These are phyloP conservation scores for Neopestalotiopsis sp. DNA, from an alignment of 2,329 filamentous ascomycete species.

Conservation along the genomic window DNA sequence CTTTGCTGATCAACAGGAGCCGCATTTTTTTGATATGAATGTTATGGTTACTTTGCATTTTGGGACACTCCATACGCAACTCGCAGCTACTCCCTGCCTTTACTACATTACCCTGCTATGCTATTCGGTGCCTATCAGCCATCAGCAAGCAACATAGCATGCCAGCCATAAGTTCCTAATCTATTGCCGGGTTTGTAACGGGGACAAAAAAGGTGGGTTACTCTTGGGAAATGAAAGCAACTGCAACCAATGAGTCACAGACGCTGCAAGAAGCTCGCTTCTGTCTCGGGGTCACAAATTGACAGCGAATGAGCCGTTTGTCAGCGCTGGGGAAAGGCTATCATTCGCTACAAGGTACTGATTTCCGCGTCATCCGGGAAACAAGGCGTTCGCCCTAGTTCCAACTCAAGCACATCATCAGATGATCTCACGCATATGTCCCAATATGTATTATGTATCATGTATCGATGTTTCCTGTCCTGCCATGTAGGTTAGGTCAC, in stretches of 20 bases:
- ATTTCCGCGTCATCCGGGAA: conserved; percentile 17
- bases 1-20: neutral
- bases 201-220: neutral
- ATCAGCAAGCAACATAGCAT: too few species aligned
- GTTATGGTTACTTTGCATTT: too few species aligned
- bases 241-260: conserved; percentile 4
- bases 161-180: too few species aligned
- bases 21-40: neutral
- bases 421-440: conserved; percentile 3
- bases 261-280: neutral
- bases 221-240: conserved; percentile 8
- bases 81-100: neutral
- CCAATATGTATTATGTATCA: neutral
- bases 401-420: conserved; percentile 3
- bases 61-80: neutral
- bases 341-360: neutral
- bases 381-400: conserved; percentile 1
- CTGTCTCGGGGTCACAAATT: neutral
- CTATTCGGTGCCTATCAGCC: too few species aligned
- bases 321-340: conserved; percentile 1
- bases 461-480: neutral
- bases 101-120: neutral
- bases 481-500: neutral
- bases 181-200: neutral
- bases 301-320: conserved; percentile 14